Percentiles rank a stretch among this genome's conserved stretches.
Conservation (phyloP, 495 filamentous ascomycete genomes). For the Aspergillus ostianus region DNA sequence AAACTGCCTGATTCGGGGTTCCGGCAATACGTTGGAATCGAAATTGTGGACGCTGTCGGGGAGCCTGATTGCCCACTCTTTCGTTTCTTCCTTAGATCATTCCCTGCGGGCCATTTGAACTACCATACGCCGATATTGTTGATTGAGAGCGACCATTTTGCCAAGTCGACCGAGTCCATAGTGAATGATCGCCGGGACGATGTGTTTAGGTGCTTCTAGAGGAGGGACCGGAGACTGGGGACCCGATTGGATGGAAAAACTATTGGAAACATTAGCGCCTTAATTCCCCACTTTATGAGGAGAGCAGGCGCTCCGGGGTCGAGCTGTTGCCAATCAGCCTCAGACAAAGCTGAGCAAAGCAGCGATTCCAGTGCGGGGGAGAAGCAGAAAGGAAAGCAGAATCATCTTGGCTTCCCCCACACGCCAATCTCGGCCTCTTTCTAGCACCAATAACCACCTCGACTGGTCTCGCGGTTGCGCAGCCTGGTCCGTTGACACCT, state of each 20-base stretch:
- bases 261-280: neutral
- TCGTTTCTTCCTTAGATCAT: neutral
- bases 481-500: neutral
- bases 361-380: neutral
- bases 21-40: neutral
- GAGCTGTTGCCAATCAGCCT: too few relatives aligned
- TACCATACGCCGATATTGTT: neutral
- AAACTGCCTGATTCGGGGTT: neutral
- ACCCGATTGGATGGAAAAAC: neutral
- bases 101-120: neutral
- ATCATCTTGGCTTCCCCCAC: too few relatives aligned
- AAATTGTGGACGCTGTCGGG: neutral
- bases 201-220: neutral
- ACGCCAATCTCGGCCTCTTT: too few relatives aligned
- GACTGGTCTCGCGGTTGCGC: too few relatives aligned
- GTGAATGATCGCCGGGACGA: neutral
- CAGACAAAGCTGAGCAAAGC: neutral
- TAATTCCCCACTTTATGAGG: neutral
- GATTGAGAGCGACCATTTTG: neutral
- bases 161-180: neutral
- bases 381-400: neutral
- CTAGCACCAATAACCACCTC: neutral
- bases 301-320: neutral
- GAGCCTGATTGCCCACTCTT: neutral
- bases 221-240: too few relatives aligned